Percentiles rank a stretch among this genome's conserved stretches.
These are phyloP conservation scores for Colletotrichum salicis DNA, from an alignment of 2,329 filamentous ascomycete species.

Conservation along the genomic window DNA sequence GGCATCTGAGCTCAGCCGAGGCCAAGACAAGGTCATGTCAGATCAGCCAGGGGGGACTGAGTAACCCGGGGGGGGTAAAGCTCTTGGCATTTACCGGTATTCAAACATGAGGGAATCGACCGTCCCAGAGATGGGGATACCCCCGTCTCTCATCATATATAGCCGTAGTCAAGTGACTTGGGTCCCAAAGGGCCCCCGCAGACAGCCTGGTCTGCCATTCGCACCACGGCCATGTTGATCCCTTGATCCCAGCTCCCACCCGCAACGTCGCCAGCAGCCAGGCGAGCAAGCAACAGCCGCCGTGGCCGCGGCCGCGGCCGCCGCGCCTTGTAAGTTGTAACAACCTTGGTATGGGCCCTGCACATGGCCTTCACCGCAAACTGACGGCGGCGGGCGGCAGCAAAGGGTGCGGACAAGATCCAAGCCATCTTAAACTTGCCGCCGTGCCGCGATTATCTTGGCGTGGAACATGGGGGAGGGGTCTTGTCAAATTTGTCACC, in stretches of 20 bases:
- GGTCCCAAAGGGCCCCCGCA: background rate
- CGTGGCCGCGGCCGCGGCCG: background rate
- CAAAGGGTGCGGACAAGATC: conserved; percentile 5
- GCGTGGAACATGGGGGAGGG: background rate
- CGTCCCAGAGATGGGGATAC: conserved; percentile 54
- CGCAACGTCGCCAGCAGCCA: conserved; percentile 3
- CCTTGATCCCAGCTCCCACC: conserved; percentile 24
- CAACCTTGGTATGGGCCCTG: background rate
- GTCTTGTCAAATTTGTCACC: background rate
- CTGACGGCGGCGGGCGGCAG: conserved; percentile 15
- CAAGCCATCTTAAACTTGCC: conserved; percentile 20
- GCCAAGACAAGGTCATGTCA: background rate
- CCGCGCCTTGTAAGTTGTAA: background rate
- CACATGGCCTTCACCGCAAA: background rate
- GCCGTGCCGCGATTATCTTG: conserved; percentile 19
- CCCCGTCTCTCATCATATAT: conserved; percentile 59
- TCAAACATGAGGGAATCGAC: conserved; percentile 1
- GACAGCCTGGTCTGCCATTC: conserved; percentile 14
- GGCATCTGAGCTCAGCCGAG: background rate
- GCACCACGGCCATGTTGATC: background rate
- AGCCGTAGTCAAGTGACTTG: conserved; percentile 39
- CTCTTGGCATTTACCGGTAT: background rate
- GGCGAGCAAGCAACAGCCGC: background rate
- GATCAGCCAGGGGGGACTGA: background rate
- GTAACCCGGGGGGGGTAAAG: background rate